Percentiles rank a stretch among this genome's conserved stretches.
Conservation (phyloP, 345 rosid genomes). For the Aurinia saxatilis region DNA sequence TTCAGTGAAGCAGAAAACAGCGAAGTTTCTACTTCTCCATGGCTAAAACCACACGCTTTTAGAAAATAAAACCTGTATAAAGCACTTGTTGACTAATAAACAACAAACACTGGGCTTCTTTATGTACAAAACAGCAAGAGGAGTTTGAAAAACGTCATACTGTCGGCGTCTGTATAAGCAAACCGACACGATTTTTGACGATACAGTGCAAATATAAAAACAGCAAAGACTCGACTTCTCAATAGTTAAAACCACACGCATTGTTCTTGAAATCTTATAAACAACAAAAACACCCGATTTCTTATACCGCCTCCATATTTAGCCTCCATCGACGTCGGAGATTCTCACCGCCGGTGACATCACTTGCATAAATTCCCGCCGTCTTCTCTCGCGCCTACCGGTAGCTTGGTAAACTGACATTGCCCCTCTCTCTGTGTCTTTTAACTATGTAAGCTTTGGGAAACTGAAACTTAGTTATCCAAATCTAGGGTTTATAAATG, state of each 20-base stretch:
- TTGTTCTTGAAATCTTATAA: slow-evolving; percentile 5
- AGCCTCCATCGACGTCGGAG: slow-evolving; percentile 20
- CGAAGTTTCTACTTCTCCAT: too few species aligned
- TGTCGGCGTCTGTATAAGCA: background rate
- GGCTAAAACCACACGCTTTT: too few species aligned
- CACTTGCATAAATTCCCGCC: background rate
- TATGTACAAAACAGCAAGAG: background rate
- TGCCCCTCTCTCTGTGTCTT: background rate
- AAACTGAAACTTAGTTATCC: background rate
- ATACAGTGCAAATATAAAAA: background rate
- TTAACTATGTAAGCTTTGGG: slow-evolving; percentile 11
- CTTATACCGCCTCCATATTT: background rate
- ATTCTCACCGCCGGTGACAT: slow-evolving; percentile 1
- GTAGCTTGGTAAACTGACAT: background rate
- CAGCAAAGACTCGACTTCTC: background rate
- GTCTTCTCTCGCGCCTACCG: background rate
- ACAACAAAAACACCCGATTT: background rate
- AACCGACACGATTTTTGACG: background rate
- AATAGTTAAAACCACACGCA: background rate
- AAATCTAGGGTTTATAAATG: slow-evolving; percentile 24
- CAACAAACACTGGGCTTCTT: slow-evolving; percentile 1
- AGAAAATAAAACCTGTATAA: too few species aligned
- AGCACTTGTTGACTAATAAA: background rate
- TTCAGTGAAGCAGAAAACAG: too few species aligned
- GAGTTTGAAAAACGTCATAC: background rate